Conservation (phyloP, 306 rosid species). For the Coriaria nepalensis region DNA sequence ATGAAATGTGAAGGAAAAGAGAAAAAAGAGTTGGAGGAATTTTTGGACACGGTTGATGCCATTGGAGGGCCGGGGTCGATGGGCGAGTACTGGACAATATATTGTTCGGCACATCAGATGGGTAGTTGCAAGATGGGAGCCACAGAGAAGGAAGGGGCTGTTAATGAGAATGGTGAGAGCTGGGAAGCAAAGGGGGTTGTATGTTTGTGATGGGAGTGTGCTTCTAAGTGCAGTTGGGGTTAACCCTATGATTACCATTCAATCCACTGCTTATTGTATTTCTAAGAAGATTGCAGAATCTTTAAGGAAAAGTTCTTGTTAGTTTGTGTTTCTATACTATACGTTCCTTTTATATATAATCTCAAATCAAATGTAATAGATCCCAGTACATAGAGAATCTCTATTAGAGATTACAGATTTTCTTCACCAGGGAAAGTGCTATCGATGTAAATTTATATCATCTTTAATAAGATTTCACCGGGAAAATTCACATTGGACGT, state of each 20-base stretch:
- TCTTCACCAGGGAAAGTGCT: too few relatives aligned
- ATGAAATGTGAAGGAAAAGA: conserved; percentile 43
- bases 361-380: too few relatives aligned
- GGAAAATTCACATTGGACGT: too few relatives aligned
- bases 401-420: too few relatives aligned
- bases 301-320: conserved; percentile 15
- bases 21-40: conserved; percentile 55
- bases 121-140: conserved; percentile 69
- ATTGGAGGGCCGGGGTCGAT: conserved; percentile 53
- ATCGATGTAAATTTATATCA: too few relatives aligned
- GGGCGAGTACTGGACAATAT: conserved; percentile 45
- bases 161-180: conserved; percentile 71
- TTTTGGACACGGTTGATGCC: conserved; percentile 40
- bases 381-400: too few relatives aligned
- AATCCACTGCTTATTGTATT: conserved; percentile 78
- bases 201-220: conserved; percentile 80
- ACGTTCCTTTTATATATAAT: too few relatives aligned
- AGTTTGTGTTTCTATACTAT: not conserved
- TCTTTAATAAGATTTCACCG: too few relatives aligned
- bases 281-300: conserved; percentile 56
- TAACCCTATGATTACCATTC: conserved; percentile 88
- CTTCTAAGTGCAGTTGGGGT: conserved; percentile 79
- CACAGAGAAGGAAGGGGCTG: conserved; percentile 50
- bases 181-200: conserved; percentile 89
- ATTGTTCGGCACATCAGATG: conserved; percentile 71